Conservation (phyloP, 2,329 filamentous ascomycete genomes). For the Dothideomycetidae sp. region DNA sequence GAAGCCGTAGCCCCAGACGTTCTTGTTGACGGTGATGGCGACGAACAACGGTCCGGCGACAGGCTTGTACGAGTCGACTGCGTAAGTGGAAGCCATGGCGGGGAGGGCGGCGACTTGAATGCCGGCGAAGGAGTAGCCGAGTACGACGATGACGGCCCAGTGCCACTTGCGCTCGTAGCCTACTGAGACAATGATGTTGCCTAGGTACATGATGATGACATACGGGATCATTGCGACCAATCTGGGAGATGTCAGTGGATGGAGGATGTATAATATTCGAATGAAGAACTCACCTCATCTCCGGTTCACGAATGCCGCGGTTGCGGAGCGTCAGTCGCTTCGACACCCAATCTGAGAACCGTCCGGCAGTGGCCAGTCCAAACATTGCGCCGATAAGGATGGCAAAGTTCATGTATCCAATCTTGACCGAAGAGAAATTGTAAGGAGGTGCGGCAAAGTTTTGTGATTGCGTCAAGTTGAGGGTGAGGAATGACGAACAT, state of each 20-base stretch:
- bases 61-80: slow-evolving; percentile 51
- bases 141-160: slow-evolving; percentile 42
- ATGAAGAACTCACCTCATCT: slow-evolving; percentile 10
- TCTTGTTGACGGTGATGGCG: slow-evolving; percentile 49
- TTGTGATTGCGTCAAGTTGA: slow-evolving; percentile 47
- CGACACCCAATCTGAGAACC: slow-evolving; percentile 43
- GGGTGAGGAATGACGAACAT: slow-evolving; percentile 41
- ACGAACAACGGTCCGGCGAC: slow-evolving; percentile 47
- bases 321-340: slow-evolving; percentile 40
- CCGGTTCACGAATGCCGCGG: slow-evolving; percentile 37
- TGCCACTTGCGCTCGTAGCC: slow-evolving; percentile 29
- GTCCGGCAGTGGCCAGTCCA: slow-evolving; percentile 41
- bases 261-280: background rate
- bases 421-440: slow-evolving; percentile 35
- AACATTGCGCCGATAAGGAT: slow-evolving; percentile 40
- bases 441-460: slow-evolving; percentile 43
- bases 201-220: slow-evolving; percentile 38
- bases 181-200: slow-evolving; percentile 41
- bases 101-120: slow-evolving; percentile 48
- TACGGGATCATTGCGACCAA: slow-evolving; percentile 37
- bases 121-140: slow-evolving; percentile 43
- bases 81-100: slow-evolving; percentile 44
- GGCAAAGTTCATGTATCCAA: slow-evolving; percentile 45
- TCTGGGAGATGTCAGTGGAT: slow-evolving; percentile 3
- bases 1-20: slow-evolving; percentile 45